Conservation (phyloP, 2,329 filamentous ascomycete genomes). For the Aspergillus luchuensis region DNA sequence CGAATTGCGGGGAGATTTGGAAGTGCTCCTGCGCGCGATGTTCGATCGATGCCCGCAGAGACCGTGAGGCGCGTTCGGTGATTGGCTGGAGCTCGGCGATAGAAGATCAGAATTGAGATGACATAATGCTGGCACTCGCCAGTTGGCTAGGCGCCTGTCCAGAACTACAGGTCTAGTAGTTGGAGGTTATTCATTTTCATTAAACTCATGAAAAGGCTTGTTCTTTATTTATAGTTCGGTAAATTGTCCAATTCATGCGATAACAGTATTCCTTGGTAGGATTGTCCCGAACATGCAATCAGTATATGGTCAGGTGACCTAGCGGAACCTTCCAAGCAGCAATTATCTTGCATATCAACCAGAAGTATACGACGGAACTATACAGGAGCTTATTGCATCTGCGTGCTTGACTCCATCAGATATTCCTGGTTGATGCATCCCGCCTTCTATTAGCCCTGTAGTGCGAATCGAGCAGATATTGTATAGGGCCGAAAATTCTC, state of each 20-base stretch:
- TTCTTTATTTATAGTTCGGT: no score
- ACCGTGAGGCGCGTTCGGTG: background rate
- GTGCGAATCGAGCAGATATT: background rate
- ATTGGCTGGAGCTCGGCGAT: background rate
- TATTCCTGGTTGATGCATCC: background rate
- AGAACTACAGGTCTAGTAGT: no score
- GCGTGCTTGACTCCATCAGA: background rate
- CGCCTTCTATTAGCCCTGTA: background rate
- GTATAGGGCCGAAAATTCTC: conserved; percentile 1
- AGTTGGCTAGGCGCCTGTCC: background rate
- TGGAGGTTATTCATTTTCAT: no score
- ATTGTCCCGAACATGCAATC: background rate
- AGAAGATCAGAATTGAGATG: background rate
- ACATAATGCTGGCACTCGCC: background rate
- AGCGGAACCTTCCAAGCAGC: background rate
- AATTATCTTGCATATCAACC: background rate
- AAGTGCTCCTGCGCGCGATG: conserved; percentile 1
- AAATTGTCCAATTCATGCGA: no score
- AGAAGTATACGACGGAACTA: background rate
- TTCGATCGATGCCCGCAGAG: background rate
- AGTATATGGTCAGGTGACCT: conserved; percentile 6
- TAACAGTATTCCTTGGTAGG: no score
- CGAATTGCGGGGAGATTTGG: background rate
- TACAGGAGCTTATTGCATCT: background rate
- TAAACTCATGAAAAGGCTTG: no score